A percentile compares a stretch with the other conserved stretches of the same genome.
Evolutionary conservation across 345 rosid species (phyloP).

Genomic region (Eucalyptus pauciflora): DNA sequence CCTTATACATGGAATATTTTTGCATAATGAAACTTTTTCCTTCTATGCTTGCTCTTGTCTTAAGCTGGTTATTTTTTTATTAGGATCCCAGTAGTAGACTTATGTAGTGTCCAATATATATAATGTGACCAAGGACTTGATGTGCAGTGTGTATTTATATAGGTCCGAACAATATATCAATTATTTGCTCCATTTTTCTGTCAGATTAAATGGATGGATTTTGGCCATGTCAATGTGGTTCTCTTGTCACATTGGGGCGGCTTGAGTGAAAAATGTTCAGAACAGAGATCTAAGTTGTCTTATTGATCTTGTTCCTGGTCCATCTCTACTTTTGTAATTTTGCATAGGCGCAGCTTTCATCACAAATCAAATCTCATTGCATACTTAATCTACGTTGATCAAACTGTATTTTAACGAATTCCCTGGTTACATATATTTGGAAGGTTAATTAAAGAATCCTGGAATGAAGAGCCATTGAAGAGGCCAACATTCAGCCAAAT

Average conservation of each 20-base stretch:
- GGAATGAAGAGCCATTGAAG: constrained; percentile 51
- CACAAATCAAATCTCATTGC: not conserved
- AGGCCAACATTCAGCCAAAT: constrained; percentile 69
- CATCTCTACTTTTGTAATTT: not conserved
- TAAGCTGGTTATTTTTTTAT: not conserved
- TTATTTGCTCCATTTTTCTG: not conserved
- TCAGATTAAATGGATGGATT: not conserved
- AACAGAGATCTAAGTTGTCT: not conserved
- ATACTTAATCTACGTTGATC: not conserved
- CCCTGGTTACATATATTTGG: not conserved
- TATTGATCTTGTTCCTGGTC: not conserved
- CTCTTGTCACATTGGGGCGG: not conserved
- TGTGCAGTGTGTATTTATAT: not conserved
- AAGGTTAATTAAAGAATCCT: constrained; percentile 67
- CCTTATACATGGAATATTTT: not conserved
- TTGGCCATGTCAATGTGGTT: not conserved
- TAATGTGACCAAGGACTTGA: not conserved
- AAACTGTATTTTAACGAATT: not conserved
- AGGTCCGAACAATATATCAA: not conserved
- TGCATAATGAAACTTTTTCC: not conserved
- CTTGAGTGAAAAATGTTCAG: not conserved
- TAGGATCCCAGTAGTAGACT: not conserved
- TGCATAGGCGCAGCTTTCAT: not conserved
- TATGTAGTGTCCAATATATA: not conserved
- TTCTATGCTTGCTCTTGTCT: not conserved